Evolutionary conservation across 2,329 filamentous ascomycete genomes (phyloP).

Genomic region (Parafenestella ontariensis): DNA sequence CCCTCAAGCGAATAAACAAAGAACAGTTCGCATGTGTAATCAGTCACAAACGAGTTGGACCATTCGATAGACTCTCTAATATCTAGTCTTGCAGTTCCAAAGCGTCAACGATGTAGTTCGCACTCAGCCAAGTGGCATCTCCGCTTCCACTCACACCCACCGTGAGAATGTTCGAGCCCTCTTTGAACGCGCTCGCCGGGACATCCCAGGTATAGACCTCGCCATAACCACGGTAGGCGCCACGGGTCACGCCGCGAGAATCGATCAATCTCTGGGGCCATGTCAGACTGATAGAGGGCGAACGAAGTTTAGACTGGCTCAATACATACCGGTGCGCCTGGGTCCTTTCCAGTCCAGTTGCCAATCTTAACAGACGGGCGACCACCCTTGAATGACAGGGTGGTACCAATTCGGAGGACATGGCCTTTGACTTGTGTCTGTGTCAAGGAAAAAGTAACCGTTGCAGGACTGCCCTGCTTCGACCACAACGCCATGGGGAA

Average conservation of each 20-base stretch:
- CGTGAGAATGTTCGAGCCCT: conserved; percentile 24
- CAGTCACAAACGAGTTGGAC: too few species aligned
- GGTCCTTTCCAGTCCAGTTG: conserved; percentile 29
- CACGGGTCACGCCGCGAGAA: conserved; percentile 28
- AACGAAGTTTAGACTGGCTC: neutral
- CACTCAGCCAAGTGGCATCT: conserved; percentile 29
- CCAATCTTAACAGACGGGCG: conserved; percentile 30
- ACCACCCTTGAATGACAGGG: conserved; percentile 30
- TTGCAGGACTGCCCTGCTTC: conserved; percentile 22
- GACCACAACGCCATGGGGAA: conserved; percentile 33
- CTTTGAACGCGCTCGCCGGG: conserved; percentile 28
- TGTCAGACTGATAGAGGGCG: neutral
- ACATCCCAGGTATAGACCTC: conserved; percentile 32
- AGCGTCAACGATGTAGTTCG: conserved; percentile 33
- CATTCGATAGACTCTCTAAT: conserved; percentile 2
- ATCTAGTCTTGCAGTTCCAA: conserved; percentile 30
- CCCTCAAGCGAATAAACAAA: too few species aligned
- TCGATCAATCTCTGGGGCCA: conserved; percentile 25
- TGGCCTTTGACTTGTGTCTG: conserved; percentile 27
- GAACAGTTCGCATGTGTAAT: too few species aligned
- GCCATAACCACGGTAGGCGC: conserved; percentile 32
- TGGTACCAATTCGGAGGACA: conserved; percentile 30
- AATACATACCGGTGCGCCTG: conserved; percentile 27
- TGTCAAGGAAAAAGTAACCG: conserved; percentile 24
- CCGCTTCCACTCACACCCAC: conserved; percentile 28